These are phyloP conservation scores for Sarocladium oryzae DNA, from an alignment of 2,329 filamentous ascomycete species.

Conservation along the genomic window DNA sequence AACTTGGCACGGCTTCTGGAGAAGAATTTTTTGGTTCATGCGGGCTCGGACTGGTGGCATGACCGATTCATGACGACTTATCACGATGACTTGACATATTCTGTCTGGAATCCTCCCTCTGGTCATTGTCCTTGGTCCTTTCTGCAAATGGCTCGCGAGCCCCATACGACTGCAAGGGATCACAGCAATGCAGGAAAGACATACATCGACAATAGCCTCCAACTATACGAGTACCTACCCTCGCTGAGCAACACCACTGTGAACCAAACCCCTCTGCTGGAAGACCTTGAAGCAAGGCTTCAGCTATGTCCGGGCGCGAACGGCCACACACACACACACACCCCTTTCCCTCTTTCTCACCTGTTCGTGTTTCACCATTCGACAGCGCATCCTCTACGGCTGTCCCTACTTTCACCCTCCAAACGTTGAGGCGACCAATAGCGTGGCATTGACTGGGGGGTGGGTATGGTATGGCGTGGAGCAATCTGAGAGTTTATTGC, in stretches of 20 bases:
- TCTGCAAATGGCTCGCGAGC: too few species aligned
- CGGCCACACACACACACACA: neutral
- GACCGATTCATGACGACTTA: too few species aligned
- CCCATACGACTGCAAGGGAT: neutral
- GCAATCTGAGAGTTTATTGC: neutral
- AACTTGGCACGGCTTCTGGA: neutral
- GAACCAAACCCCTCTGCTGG: too few species aligned
- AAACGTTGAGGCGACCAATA: neutral
- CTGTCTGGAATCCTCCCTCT: too few species aligned
- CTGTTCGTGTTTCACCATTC: constrained; percentile 1
- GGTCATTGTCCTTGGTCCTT: too few species aligned
- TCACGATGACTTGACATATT: too few species aligned
- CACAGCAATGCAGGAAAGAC: neutral
- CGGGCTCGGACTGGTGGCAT: neutral
- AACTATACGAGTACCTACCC: neutral
- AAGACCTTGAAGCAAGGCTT: neutral
- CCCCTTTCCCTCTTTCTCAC: neutral
- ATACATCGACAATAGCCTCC: neutral
- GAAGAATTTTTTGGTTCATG: neutral
- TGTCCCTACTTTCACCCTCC: neutral
- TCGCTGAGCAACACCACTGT: too few species aligned
- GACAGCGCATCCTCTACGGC: neutral
- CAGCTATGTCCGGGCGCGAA: neutral
- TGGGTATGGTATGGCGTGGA: neutral
- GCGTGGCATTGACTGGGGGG: neutral